Base-by-base conservation (phyloP, 345 rosid genomes). In the Gossypium australe region DNA sequence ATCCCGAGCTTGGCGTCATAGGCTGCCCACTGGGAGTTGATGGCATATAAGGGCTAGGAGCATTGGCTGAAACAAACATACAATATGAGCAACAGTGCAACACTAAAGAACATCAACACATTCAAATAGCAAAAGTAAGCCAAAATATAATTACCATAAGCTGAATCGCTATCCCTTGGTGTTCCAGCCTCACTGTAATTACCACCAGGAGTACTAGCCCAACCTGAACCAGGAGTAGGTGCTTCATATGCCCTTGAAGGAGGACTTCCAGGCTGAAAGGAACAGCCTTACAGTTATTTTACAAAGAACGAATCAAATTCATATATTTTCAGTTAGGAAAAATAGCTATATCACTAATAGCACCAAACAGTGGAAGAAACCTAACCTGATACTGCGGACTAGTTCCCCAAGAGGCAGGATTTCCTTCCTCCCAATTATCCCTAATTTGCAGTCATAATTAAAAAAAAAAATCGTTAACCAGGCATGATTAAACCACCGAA, bases 371-470 rank as follows among this genome's bases (percentile, higher is more conserved):
- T 27, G 43, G 27, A 57, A 63, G 34, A 66, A 48, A 41, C 43
- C 84, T 57, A 49, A 94, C 98, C 90, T 86, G 98, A 83, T 94
- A 94, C 64, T 87, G 89, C 16, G 94, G 93, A 84, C 94, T 89
- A 17, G 90, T 9, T 55, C 59, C 53, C 59, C 59, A 55, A 55
- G 59, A 55, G 38, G 67, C 97, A 22, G 97, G 98, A 76, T 94
- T 94, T 29, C 89, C 94, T 24, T 90, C 98, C 81, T 94, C 98
- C 93, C 97, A 90, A 68, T 88, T 90, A 80, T 91, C 94, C 89
- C 97, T 94, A 63, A 52, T 76, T 77, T 75, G 59, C 20, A 67
- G 57, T 38, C 27, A n/a, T 56, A 14, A n/a, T 38, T 22, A 72
- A 2, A 43, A 43, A 4, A 34, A 4, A 0, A 34, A 34, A 3